Evolutionary conservation across 2,329 filamentous ascomycete species (phyloP), one percentile per base, ranked within the genome.

Genomic region (Aspergillus bombycis): DNA sequence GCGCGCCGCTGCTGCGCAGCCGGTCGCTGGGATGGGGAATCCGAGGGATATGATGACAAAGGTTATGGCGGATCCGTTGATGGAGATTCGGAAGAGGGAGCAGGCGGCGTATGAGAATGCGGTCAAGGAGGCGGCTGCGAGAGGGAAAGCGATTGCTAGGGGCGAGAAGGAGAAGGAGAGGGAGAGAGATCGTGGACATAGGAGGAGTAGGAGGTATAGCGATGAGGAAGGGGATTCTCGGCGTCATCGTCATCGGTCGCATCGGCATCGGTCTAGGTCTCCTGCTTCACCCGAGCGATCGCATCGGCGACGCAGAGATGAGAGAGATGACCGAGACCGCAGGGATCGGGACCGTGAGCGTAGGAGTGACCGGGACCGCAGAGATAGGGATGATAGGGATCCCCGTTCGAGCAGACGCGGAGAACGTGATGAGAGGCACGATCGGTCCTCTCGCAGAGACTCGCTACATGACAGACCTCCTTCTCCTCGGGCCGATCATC

Each of bases 21-120:
- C 60, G 2, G 67, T 63, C 8, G 60, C 65, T 7, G 65, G 67
- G 11, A 68, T 66, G 45, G 89, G 90, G 30, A 93, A 92, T 74
- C 91, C 88, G 19, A 85, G 92, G 67, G 95, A 99, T 77, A 93
- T 89, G 0, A 91, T 92, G 34, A 80, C 88, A 55, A 99, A 99
- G 81, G 89, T 98, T 54, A 85, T 93, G 67, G 91, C 96, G 68
- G 95, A 99, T 75, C 95, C 95, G 0, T 84, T 99, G 72, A 82
- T 98, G 38, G 92, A 94, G 28, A 97, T 99, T 77, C 97, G 96
- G 84, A 91, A 89, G 75, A 91, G 96, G 75, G 94, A 98, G 75
- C 91, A 94, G 77, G 89, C 89, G 32, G 89, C 91, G 1, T 92
- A 93, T 74, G 87, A 93, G 62, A 78, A 76, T 26, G 76, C 78